Conservation (phyloP, 306 rosid genomes). For the Glycine latifolia region DNA sequence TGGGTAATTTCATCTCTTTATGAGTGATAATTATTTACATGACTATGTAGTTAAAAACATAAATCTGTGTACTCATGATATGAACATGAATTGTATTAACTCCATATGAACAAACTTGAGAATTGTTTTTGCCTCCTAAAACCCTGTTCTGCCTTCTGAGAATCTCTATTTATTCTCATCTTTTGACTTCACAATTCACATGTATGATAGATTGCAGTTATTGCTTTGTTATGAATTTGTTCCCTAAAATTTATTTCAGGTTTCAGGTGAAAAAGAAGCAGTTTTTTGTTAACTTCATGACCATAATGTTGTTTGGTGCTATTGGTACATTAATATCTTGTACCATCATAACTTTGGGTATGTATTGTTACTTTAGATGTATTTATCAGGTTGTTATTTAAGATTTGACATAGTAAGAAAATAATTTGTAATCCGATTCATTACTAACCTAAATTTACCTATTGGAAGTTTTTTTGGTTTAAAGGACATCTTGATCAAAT, state of each 20-base stretch:
- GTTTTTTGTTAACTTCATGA: conserved; percentile 86
- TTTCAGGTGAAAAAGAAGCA: conserved; percentile 99
- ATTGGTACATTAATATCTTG: conserved; percentile 94
- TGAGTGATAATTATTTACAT: conserved; percentile 1
- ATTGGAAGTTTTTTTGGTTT: not conserved
- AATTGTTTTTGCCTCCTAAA: not conserved
- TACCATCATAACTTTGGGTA: conserved; percentile 79
- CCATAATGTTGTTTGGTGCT: conserved; percentile 91
- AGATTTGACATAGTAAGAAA: conserved; percentile 15
- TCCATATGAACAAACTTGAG: not conserved
- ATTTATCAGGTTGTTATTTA: conserved; percentile 22
- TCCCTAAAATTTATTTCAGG: conserved; percentile 63
- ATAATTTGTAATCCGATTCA: conserved; percentile 7
- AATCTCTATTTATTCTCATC: conserved; percentile 3
- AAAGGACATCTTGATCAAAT: not conserved
- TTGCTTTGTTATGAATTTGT: conserved; percentile 36
- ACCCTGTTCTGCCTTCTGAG: conserved; percentile 16
- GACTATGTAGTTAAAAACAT: conserved; percentile 6
- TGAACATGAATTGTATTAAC: not conserved
- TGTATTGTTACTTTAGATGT: conserved; percentile 42
- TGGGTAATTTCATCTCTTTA: not conserved
- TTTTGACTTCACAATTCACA: conserved; percentile 4
- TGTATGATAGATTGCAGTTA: conserved; percentile 12
- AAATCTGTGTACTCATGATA: conserved; percentile 20
- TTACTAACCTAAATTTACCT: conserved; percentile 15